Evolutionary conservation across 441 rosid species (phyloP).

Genomic region (Gossypium armourianum): DNA sequence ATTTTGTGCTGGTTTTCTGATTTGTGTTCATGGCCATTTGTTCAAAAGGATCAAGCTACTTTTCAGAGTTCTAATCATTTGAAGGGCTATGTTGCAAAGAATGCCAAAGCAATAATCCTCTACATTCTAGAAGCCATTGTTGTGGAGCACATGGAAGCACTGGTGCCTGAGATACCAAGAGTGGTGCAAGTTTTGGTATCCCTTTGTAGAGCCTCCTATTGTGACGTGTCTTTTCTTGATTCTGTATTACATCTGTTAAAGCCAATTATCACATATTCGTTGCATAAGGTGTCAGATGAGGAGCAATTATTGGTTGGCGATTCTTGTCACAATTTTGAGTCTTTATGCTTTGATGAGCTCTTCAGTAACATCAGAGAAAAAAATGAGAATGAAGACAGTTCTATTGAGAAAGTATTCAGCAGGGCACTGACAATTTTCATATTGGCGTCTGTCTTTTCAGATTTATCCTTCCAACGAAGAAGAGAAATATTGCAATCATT

Average conservation of each 20-base stretch:
- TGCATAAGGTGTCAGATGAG: slow-evolving; percentile 46
- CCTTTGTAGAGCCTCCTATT: slow-evolving; percentile 53
- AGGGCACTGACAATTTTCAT: slow-evolving; percentile 50
- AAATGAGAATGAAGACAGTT: slow-evolving; percentile 29
- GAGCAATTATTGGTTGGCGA: slow-evolving; percentile 40
- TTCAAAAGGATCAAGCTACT: slow-evolving; percentile 22
- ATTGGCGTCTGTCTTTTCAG: slow-evolving; percentile 50
- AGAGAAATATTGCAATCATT: slow-evolving; percentile 50
- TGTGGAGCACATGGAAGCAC: slow-evolving; percentile 64
- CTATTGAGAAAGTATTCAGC: slow-evolving; percentile 28
- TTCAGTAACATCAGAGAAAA: slow-evolving; percentile 35
- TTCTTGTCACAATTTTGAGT: slow-evolving; percentile 57
- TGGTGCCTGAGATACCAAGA: slow-evolving; percentile 76
- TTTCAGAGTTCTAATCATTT: slow-evolving; percentile 29
- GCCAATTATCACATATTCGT: slow-evolving; percentile 67
- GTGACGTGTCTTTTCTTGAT: slow-evolving; percentile 56
- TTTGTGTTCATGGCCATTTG: slow-evolving; percentile 56
- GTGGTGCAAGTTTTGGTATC: slow-evolving; percentile 60
- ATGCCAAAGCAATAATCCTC: slow-evolving; percentile 67
- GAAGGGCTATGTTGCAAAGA: slow-evolving; percentile 58
- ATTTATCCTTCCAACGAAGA: slow-evolving; percentile 46
- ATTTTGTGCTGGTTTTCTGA: slow-evolving; percentile 81
- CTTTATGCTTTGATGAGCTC: slow-evolving; percentile 67
- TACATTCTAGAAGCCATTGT: slow-evolving; percentile 62
- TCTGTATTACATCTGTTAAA: slow-evolving; percentile 45